These are phyloP conservation scores for Hymenoscyphus linearis DNA, from an alignment of 2,329 filamentous ascomycete genomes.

Conservation along the genomic window DNA sequence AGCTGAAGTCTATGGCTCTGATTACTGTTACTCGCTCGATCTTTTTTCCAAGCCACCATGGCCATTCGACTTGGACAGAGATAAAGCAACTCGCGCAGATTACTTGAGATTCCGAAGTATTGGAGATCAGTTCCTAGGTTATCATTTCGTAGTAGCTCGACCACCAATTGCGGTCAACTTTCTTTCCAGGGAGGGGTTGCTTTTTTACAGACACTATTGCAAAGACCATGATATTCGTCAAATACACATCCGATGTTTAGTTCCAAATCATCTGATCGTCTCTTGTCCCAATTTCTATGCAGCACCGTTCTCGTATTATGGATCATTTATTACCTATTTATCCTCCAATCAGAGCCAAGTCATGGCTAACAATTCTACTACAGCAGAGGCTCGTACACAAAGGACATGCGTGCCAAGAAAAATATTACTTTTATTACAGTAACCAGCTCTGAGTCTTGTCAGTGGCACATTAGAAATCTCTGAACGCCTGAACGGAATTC, in stretches of 20 bases:
- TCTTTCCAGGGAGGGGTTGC: not conserved
- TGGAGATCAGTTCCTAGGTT: not conserved
- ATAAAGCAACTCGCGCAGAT: not conserved
- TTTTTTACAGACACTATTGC: not conserved
- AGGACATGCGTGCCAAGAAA: no score
- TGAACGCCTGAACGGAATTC: no score
- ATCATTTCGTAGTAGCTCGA: not conserved
- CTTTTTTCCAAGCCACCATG: not conserved
- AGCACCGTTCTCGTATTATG: not conserved
- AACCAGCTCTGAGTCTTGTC: no score
- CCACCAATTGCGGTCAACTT: not conserved
- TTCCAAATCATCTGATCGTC: not conserved
- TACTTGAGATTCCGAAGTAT: not conserved
- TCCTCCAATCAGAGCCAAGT: not conserved
- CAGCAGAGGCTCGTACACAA: not conserved
- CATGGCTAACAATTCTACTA: not conserved
- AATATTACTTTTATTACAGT: no score
- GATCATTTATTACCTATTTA: not conserved
- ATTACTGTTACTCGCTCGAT: not conserved
- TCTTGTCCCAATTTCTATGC: not conserved
- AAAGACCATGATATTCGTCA: not conserved
- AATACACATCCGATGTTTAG: not conserved
- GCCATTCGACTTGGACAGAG: not conserved
- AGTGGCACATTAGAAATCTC: not conserved
- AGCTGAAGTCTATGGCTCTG: not conserved